Percentiles rank a stretch among this genome's conserved stretches.
These are phyloP conservation scores for Mycena citricolor DNA, from an alignment of 1,284 basidiomycete species.

Conservation along the genomic window DNA sequence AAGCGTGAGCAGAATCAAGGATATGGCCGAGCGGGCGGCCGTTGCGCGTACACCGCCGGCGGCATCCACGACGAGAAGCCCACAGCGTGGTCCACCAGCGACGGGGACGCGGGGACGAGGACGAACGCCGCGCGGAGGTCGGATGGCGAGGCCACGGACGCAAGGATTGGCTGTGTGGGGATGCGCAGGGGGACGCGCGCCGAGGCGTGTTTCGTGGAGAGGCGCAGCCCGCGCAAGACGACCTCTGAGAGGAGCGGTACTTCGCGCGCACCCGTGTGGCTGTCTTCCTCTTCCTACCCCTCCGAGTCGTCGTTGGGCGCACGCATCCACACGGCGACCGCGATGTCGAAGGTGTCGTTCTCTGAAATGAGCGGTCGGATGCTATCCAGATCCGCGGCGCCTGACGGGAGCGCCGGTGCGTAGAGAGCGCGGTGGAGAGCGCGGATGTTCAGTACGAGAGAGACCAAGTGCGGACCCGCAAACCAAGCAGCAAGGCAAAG, in stretches of 20 bases:
- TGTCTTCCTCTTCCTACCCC: constrained; percentile 2
- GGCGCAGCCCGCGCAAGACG: neutral
- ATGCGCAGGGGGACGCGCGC: neutral
- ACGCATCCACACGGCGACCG: constrained; percentile 13
- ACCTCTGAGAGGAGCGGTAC: constrained; percentile 15
- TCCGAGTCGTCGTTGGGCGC: neutral
- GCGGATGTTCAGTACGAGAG: too few species aligned
- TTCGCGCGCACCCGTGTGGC: constrained; percentile 14
- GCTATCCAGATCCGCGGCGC: too few species aligned
- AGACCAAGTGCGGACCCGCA: too few species aligned
- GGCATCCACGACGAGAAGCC: constrained; percentile 23
- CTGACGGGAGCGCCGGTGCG: too few species aligned
- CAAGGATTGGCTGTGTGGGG: neutral
- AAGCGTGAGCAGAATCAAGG: too few species aligned
- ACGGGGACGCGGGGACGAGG: neutral
- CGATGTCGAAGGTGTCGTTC: constrained; percentile 19
- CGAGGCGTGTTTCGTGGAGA: neutral
- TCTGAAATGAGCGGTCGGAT: constrained; percentile 19
- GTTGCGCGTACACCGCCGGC: constrained; percentile 8
- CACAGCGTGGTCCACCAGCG: constrained; percentile 12
- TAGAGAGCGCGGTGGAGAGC: too few species aligned
- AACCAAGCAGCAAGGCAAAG: too few species aligned
- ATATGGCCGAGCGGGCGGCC: constrained; percentile 16
- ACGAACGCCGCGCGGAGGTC: constrained; percentile 4
- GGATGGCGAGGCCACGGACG: neutral